phyloP scores from a whole-genome alignment of 1,284 basidiomycete species.

The Sporisorium sorghi region DNA sequence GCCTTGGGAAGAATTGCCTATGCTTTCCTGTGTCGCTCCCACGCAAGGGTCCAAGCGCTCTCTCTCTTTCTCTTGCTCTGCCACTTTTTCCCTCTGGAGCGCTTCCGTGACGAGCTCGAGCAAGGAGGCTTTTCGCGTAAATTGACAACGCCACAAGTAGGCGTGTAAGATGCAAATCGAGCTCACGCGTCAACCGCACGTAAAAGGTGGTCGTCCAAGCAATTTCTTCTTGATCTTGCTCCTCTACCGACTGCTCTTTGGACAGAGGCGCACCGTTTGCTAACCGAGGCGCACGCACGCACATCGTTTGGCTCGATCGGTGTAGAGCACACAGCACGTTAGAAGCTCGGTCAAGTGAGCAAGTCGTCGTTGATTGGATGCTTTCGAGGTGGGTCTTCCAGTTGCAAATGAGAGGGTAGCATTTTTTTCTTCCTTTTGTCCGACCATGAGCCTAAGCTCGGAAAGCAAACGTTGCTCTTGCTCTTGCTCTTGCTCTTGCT shows the following conservation, averaged over 20 bases:
- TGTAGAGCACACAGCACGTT: no score
- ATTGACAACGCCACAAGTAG: slow-evolving; percentile 34
- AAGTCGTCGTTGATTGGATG: neutral
- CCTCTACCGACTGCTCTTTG: neutral
- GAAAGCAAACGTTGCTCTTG: no score
- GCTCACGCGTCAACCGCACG: slow-evolving; percentile 44
- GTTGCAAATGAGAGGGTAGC: neutral
- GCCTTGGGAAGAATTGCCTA: no score
- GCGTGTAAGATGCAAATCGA: slow-evolving; percentile 14
- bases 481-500: no score
- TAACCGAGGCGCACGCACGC: neutral
- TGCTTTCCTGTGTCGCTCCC: neutral
- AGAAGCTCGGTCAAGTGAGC: neutral
- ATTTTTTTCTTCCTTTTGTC: neutral
- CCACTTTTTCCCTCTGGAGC: neutral
- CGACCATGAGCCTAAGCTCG: neutral
- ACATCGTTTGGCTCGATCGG: no score
- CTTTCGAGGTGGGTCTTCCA: neutral
- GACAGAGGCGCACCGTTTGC: neutral
- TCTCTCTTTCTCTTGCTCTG: neutral
- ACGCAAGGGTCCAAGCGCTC: slow-evolving; percentile 14
- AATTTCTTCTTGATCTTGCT: neutral
- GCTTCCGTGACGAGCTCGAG: slow-evolving; percentile 9
- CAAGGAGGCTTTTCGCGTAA: slow-evolving; percentile 40
- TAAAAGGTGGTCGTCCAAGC: slow-evolving; percentile 11